These are phyloP conservation scores for Mycosphaerelloides madeirae DNA, from an alignment of 2,329 filamentous ascomycete species.

Conservation along the genomic window DNA sequence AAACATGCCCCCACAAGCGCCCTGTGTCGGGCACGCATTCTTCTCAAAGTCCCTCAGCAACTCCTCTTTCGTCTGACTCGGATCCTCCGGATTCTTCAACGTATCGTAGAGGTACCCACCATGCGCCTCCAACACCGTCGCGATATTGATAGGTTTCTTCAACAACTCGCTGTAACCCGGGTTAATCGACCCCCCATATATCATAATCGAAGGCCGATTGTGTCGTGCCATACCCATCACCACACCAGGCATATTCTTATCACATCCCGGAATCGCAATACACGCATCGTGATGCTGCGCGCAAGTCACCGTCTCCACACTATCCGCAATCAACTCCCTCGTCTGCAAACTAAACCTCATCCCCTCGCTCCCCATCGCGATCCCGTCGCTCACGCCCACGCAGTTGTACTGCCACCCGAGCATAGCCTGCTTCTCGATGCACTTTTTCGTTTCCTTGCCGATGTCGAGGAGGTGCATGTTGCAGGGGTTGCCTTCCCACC, in stretches of 20 bases:
- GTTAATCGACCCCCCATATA: slow-evolving; percentile 87
- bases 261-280: slow-evolving; percentile 87
- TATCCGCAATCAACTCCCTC: slow-evolving; percentile 88
- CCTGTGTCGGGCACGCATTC: slow-evolving; percentile 71
- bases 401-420: slow-evolving; percentile 94
- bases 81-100: slow-evolving; percentile 64
- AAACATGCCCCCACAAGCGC: slow-evolving; percentile 89
- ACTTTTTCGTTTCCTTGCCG: slow-evolving; percentile 79
- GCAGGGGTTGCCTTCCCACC: slow-evolving; percentile 96
- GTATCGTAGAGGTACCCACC: slow-evolving; percentile 77
- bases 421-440: slow-evolving; percentile 77
- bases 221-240: slow-evolving; percentile 81
- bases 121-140: slow-evolving; percentile 79
- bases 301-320: slow-evolving; percentile 86
- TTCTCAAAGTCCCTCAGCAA: slow-evolving; percentile 78
- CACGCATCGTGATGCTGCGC: slow-evolving; percentile 91
- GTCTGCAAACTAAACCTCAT: slow-evolving; percentile 93
- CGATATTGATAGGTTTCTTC: slow-evolving; percentile 77
- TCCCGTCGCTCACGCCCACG: slow-evolving; percentile 78
- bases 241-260: slow-evolving; percentile 93
- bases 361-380: slow-evolving; percentile 92
- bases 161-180: slow-evolving; percentile 78
- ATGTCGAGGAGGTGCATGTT: slow-evolving; percentile 75
- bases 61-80: slow-evolving; percentile 65
- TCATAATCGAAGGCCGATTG: slow-evolving; percentile 90